Base-by-base conservation (phyloP, 768 basidiomycete species). In the Dictyophora rubrovolvata region DNA sequence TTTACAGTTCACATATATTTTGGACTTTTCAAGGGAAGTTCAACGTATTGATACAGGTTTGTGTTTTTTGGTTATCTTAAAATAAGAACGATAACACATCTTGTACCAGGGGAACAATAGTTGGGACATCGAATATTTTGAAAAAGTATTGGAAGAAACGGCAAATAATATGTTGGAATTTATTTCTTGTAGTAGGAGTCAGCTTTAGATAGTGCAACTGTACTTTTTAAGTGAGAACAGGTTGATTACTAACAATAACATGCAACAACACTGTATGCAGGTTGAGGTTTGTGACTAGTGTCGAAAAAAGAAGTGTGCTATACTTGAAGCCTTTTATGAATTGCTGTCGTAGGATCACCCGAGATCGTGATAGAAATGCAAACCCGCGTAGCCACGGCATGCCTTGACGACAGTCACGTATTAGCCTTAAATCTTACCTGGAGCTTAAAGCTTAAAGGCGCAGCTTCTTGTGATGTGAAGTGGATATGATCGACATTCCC, bases 231-330 rank as follows among this genome's bases (percentile, higher is more conserved):
- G 36, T 8, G 36, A 8, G 36, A 7, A 37, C 7, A 37, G 36
- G 14, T 37, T 37, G 36, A 14, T 7, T 8, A 37, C 36, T n/a
- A n/a, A n/a, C n/a, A n/a, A n/a, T n/a, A n/a, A n/a, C n/a, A n/a
- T n/a, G n/a, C n/a, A n/a, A 72, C 63, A 10, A 66, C 69, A 35
- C 57, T 68, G 64, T 70, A 70, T 18, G 70, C 71, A 12, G 70
- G 63, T 74, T 80, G 79, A 36, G 75, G 75, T 53, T 73, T 68
- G 71, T 75, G 77, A 69, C 72, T 77, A 57, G 61, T 65, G 60
- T 80, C 75, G 63, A 74, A 80, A 23, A 80, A 71, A 37, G 79
- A n/a, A n/a, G n/a, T n/a, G 70, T n/a, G 76, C 75, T 48, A 65
- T 72, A 28, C 64, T 64, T 64, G 71, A 72, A 2, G 77, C 65